phyloP scores from a whole-genome alignment of 139 green algal species.

The Chlamydomonas sp. region DNA sequence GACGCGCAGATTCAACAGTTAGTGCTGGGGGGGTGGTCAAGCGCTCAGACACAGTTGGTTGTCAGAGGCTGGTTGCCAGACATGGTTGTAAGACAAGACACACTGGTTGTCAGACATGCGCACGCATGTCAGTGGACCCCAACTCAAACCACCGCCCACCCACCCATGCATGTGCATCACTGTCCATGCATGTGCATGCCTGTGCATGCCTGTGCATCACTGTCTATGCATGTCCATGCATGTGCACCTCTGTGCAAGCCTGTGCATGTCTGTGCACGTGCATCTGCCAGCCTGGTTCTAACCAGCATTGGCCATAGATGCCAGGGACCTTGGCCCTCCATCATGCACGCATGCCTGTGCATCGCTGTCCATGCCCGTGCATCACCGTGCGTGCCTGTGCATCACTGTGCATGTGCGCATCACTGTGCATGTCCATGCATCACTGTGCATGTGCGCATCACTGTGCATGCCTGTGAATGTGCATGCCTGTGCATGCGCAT shows the following conservation, averaged over 20 bases:
- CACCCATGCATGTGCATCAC: neutral
- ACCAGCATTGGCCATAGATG: slow-evolving; percentile 48
- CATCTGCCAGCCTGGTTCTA: slow-evolving; percentile 39
- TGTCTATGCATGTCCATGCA: neutral
- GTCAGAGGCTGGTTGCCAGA: no score
- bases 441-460: neutral
- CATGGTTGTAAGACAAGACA: no score
- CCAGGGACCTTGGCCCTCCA: neutral
- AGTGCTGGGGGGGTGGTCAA: no score
- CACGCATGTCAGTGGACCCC: no score
- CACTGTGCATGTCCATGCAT: neutral
- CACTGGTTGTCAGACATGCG: no score
- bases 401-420: neutral
- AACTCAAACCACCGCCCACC: no score
- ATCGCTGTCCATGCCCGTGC: no score
- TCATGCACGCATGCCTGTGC: no score
- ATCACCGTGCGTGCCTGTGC: no score
- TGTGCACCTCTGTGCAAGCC: neutral
- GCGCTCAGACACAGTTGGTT: no score
- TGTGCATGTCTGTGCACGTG: neutral
- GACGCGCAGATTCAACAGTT: no score
- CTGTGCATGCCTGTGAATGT: neutral
- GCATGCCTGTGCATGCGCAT: no score
- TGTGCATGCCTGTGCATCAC: neutral
- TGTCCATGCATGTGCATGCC: neutral